Conservation (phyloP, 805 yeast genomes). For the Saturnispora halmiae region DNA sequence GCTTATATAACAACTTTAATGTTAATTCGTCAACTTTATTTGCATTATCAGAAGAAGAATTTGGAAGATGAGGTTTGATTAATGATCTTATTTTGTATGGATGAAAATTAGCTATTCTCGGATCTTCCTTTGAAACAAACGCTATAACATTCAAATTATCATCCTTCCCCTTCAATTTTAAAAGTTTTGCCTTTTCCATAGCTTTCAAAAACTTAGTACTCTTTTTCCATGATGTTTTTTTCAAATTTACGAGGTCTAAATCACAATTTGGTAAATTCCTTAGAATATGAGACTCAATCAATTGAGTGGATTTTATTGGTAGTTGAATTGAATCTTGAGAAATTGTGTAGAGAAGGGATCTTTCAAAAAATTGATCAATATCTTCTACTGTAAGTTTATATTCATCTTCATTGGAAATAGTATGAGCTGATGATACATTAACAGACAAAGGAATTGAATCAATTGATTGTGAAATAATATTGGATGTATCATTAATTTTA, state of each 20-base stretch:
- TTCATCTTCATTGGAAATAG: conserved; percentile 23
- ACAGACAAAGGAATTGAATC: no score
- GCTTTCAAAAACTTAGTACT: conserved; percentile 76
- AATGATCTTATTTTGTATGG: conserved; percentile 44
- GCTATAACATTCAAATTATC: conserved; percentile 61
- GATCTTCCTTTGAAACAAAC: conserved; percentile 38
- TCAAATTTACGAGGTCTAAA: conserved; percentile 44
- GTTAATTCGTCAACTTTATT: conserved; percentile 11
- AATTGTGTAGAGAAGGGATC: conserved; percentile 64
- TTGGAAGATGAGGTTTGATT: not conserved
- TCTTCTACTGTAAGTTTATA: conserved; percentile 47
- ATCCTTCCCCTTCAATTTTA: conserved; percentile 74
- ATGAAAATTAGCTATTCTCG: conserved; percentile 47
- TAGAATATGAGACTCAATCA: conserved; percentile 62
- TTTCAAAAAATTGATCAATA: conserved; percentile 62
- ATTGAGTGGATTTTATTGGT: conserved; percentile 66
- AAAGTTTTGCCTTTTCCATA: conserved; percentile 66
- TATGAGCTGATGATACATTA: no score
- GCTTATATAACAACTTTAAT: conserved; percentile 43
- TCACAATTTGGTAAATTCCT: conserved; percentile 68
- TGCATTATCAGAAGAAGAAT: conserved; percentile 9
- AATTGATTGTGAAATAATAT: no score
- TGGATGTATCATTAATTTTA: no score
- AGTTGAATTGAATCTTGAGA: conserved; percentile 45
- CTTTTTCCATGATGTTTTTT: conserved; percentile 84